These are phyloP conservation scores for Durotheca rogersii DNA, from an alignment of 495 filamentous ascomycete species.

Conservation along the genomic window DNA sequence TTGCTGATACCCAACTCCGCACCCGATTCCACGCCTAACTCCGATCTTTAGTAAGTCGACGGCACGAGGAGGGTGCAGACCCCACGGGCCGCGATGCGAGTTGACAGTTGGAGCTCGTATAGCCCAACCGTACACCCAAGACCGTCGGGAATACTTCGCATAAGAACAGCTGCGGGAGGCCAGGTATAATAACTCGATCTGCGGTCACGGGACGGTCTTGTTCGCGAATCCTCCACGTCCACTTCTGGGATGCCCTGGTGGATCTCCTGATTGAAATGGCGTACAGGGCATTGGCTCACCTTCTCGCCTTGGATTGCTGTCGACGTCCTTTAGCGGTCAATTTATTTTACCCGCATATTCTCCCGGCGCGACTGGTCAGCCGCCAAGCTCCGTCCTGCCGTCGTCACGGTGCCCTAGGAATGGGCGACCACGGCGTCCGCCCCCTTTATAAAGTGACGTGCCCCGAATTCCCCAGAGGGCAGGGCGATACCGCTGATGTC, in stretches of 20 bases:
- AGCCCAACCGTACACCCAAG: slow-evolving; percentile 15
- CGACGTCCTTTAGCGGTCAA: slow-evolving; percentile 25
- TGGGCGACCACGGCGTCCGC: slow-evolving; percentile 5
- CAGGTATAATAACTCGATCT: slow-evolving; percentile 12
- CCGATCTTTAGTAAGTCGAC: slow-evolving; percentile 18
- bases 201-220: slow-evolving; percentile 23
- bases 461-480: slow-evolving; percentile 8
- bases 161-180: neutral
- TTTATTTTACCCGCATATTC: slow-evolving; percentile 34
- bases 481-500: slow-evolving; percentile 7
- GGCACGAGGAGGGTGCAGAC: neutral
- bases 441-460: slow-evolving; percentile 25
- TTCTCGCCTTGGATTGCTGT: neutral
- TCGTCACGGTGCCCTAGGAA: slow-evolving; percentile 21
- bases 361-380: slow-evolving; percentile 24
- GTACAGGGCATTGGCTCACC: slow-evolving; percentile 21
- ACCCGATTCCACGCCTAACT: slow-evolving; percentile 11
- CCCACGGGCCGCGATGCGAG: slow-evolving; percentile 5
- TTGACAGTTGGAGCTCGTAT: slow-evolving; percentile 21
- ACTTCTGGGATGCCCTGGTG: slow-evolving; percentile 16
- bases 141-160: slow-evolving; percentile 22
- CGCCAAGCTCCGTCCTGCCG: slow-evolving; percentile 26
- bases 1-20: slow-evolving; percentile 9
- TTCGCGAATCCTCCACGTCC: slow-evolving; percentile 2
- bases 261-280: slow-evolving; percentile 27